A percentile compares a stretch with the other conserved stretches of the same genome.
Conservation (phyloP, 441 rosid genomes). For the Brassica balearica region DNA sequence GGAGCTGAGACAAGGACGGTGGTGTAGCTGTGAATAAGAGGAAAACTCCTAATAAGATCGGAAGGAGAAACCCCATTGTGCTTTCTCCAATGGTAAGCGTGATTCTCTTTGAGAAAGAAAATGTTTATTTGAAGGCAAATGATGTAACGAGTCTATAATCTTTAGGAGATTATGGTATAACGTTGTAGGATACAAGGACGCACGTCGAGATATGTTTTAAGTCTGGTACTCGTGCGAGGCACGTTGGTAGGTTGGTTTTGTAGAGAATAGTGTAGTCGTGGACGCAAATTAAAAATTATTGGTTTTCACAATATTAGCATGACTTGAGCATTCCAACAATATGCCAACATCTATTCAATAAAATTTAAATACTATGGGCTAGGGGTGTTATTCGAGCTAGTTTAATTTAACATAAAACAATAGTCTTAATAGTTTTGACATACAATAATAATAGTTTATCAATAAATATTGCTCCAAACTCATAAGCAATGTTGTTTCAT, state of each 20-base stretch:
- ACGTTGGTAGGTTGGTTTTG: slow-evolving; percentile 35
- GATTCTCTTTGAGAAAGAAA: neutral
- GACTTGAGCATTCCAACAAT: slow-evolving; percentile 31
- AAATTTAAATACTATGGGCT: neutral
- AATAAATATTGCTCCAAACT: neutral
- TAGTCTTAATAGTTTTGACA: neutral
- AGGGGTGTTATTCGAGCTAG: neutral
- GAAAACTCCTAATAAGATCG: slow-evolving; percentile 17
- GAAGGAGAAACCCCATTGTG: slow-evolving; percentile 35
- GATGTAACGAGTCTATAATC: slow-evolving; percentile 28
- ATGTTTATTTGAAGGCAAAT: neutral
- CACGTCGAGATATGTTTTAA: slow-evolving; percentile 39
- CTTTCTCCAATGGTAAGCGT: neutral
- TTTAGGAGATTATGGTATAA: slow-evolving; percentile 17
- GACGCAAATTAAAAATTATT: slow-evolving; percentile 28
- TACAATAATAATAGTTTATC: neutral
- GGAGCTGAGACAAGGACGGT: slow-evolving; percentile 29
- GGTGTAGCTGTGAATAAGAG: slow-evolving; percentile 18
- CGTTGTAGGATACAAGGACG: slow-evolving; percentile 39
- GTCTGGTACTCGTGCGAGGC: slow-evolving; percentile 32
- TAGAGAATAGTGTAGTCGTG: slow-evolving; percentile 32
- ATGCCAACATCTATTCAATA: slow-evolving; percentile 4
- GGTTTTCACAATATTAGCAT: slow-evolving; percentile 29
- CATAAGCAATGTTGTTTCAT: neutral
- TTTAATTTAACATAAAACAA: neutral